Percentiles rank a stretch among this genome's conserved stretches.
Conservation (phyloP, 2,329 filamentous ascomycete species). For the Aspergillus sp. region DNA sequence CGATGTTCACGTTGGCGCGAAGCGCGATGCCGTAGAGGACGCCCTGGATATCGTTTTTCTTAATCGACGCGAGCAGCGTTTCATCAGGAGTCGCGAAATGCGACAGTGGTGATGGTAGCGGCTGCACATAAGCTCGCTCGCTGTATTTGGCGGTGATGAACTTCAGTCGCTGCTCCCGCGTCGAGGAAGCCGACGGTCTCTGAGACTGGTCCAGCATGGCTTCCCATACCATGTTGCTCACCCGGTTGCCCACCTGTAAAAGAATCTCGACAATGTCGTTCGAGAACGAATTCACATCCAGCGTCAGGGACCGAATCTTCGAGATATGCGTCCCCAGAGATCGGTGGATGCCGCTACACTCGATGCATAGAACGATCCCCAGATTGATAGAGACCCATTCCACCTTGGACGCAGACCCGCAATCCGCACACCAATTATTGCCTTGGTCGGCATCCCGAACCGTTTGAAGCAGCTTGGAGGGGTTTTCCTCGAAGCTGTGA, state of each 20-base stretch:
- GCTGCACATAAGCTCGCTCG: conserved; percentile 76
- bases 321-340: conserved; percentile 97
- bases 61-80: conserved; percentile 85
- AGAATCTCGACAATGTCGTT: conserved; percentile 94
- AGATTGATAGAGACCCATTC: conserved; percentile 99
- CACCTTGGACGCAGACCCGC: conserved; percentile 84
- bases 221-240: conserved; percentile 98
- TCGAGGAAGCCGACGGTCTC: conserved; percentile 75
- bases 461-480: conserved; percentile 80
- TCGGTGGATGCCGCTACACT: conserved; percentile 95
- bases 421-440: conserved; percentile 93
- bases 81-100: conserved; percentile 79
- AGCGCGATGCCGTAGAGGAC: conserved; percentile 88
- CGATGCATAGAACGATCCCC: conserved; percentile 92
- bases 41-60: conserved; percentile 91
- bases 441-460: conserved; percentile 88
- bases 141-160: conserved; percentile 97
- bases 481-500: conserved; percentile 74
- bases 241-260: conserved; percentile 84
- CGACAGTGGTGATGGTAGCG: conserved; percentile 67
- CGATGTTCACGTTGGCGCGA: conserved; percentile 79
- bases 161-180: conserved; percentile 82
- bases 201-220: conserved; percentile 69
- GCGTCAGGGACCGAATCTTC: conserved; percentile 89
- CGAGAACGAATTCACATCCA: conserved; percentile 95